Conservation (phyloP, 805 yeast species). For the Candida boleticola region DNA sequence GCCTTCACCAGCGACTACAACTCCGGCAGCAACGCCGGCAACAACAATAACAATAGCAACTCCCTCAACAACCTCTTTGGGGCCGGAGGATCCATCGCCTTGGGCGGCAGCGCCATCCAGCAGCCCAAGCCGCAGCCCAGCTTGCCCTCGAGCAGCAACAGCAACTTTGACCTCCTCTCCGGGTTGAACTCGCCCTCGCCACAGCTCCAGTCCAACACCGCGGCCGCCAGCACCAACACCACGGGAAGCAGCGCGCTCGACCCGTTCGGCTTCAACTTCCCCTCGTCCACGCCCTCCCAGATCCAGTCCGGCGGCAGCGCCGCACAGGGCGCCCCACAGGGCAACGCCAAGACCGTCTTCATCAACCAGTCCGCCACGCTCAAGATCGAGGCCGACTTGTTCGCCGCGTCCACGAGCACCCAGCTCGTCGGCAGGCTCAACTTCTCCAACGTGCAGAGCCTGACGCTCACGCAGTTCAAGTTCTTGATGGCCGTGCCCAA, state of each 20-base stretch:
- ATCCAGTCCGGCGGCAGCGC: slow-evolving; percentile 17
- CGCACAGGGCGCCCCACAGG: slow-evolving; percentile 13
- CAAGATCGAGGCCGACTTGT: slow-evolving; percentile 46
- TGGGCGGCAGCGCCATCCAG: slow-evolving; percentile 21
- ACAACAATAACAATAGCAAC: slow-evolving; percentile 8
- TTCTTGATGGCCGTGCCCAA: slow-evolving; percentile 74
- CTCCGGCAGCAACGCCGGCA: slow-evolving; percentile 15
- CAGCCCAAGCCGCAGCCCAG: slow-evolving; percentile 10
- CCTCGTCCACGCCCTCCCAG: slow-evolving; percentile 32
- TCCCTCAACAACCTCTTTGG: slow-evolving; percentile 43
- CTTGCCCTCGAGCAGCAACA: slow-evolving; percentile 8
- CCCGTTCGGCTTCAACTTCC: slow-evolving; percentile 41
- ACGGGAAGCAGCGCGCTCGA: slow-evolving; percentile 23
- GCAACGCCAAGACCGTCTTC: slow-evolving; percentile 16
- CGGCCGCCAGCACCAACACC: slow-evolving; percentile 10
- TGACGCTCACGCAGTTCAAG: slow-evolving; percentile 49
- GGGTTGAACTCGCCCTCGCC: slow-evolving; percentile 44
- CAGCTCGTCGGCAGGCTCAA: slow-evolving; percentile 43
- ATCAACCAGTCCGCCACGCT: slow-evolving; percentile 47
- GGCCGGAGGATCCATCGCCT: slow-evolving; percentile 50
- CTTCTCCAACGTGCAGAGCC: slow-evolving; percentile 50
- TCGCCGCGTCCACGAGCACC: slow-evolving; percentile 32
- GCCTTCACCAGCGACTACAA: slow-evolving; percentile 45
- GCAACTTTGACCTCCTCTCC: slow-evolving; percentile 28
- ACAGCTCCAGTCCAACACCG: slow-evolving; percentile 28